phyloP scores from a whole-genome alignment of 441 rosid genomes.

The Geranium incanum region DNA sequence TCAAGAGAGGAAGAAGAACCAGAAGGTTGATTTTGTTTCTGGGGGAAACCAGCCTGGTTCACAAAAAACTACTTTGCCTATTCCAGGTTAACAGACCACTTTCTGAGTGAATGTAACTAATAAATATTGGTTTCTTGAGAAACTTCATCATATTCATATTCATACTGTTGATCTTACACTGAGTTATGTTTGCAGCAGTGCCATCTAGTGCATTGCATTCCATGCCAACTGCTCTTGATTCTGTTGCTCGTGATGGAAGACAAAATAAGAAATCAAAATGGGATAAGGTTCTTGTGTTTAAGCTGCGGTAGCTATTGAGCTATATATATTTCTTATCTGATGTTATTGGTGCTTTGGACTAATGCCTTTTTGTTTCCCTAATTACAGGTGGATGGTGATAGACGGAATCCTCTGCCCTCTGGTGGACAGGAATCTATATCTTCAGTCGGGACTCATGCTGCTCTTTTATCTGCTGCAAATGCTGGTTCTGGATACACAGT shows the following conservation, averaged over 20 bases:
- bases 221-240: constrained; percentile 36
- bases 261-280: constrained; percentile 91
- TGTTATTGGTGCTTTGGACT: constrained; percentile 9
- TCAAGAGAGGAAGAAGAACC: constrained; percentile 76
- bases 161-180: constrained; percentile 12
- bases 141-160: neutral
- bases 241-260: constrained; percentile 56
- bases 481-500: constrained; percentile 86
- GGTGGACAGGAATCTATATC: constrained; percentile 59
- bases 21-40: constrained; percentile 67
- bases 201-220: constrained; percentile 44
- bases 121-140: neutral
- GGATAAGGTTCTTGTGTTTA: constrained; percentile 61
- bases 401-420: constrained; percentile 42
- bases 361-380: constrained; percentile 4
- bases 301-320: constrained; percentile 7
- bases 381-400: constrained; percentile 74
- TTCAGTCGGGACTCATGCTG: constrained; percentile 53
- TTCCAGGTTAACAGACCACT: constrained; percentile 39
- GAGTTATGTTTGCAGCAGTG: constrained; percentile 31
- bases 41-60: constrained; percentile 56
- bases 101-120: neutral
- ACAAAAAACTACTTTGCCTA: constrained; percentile 54
- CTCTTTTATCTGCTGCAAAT: constrained; percentile 59
- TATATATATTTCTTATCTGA: neutral